Conservation (phyloP, 2,329 filamentous ascomycete species). For the Davidsoniella eucalypti region DNA sequence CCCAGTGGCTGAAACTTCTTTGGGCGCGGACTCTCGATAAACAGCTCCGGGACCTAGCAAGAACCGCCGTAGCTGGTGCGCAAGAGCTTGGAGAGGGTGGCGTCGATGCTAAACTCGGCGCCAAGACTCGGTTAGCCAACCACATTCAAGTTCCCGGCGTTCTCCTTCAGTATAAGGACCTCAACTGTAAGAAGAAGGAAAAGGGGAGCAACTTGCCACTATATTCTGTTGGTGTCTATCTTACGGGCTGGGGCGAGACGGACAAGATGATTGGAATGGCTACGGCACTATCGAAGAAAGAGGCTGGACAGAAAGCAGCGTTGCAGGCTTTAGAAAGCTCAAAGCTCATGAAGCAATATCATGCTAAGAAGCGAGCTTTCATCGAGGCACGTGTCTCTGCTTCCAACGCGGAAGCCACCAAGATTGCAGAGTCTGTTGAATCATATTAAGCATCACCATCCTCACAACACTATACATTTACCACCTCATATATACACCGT, state of each 20-base stretch:
- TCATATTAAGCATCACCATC: not conserved
- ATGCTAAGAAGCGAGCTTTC: conserved; percentile 31
- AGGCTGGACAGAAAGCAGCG: conserved; percentile 53
- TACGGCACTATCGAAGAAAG: conserved; percentile 47
- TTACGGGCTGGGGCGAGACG: conserved; percentile 53
- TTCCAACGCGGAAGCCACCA: not conserved
- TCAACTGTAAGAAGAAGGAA: conserved; percentile 34
- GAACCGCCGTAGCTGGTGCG: conserved; percentile 16
- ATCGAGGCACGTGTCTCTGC: conserved; percentile 18
- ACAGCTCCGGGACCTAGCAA: conserved; percentile 27
- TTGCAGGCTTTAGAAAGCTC: conserved; percentile 46
- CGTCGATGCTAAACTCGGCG: conserved; percentile 10
- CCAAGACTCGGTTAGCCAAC: conserved; percentile 37
- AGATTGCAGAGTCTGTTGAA: not conserved
- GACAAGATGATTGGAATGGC: conserved; percentile 46
- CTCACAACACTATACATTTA: not conserved
- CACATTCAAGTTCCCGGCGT: conserved; percentile 40
- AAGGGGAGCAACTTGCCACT: conserved; percentile 36
- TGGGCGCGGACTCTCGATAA: conserved; percentile 51
- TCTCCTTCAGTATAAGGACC: conserved; percentile 44
- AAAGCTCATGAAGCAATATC: conserved; percentile 38
- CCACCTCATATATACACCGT: not conserved
- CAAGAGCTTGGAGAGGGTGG: conserved; percentile 18
- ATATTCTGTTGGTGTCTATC: conserved; percentile 46
- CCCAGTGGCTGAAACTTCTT: conserved; percentile 56